Conservation (phyloP, 2,329 filamentous ascomycete genomes). For the Clarireedia sp. region DNA sequence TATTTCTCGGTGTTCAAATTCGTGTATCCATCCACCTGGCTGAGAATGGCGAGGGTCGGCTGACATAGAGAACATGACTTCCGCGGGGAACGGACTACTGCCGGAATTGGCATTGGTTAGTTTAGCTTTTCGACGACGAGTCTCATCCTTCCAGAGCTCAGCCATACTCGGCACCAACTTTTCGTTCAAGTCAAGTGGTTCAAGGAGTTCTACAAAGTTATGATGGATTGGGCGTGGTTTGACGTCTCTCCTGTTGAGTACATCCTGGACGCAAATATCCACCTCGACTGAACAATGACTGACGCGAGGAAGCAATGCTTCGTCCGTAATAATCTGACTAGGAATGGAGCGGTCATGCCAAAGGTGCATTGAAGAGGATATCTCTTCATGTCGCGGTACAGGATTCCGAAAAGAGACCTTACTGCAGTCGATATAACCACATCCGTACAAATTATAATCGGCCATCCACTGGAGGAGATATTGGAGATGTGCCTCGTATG, state of each 20-base stretch:
- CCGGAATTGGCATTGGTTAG: constrained; percentile 57
- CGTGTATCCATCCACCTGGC: constrained; percentile 84
- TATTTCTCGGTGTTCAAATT: constrained; percentile 69
- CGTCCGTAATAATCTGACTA: constrained; percentile 49
- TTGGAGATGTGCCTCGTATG: constrained; percentile 88
- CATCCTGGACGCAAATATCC: constrained; percentile 82
- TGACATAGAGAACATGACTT: constrained; percentile 82
- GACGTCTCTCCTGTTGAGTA: constrained; percentile 72
- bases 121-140: constrained; percentile 63
- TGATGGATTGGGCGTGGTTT: constrained; percentile 75
- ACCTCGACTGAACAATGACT: constrained; percentile 88
- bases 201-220: constrained; percentile 68
- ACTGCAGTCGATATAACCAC: constrained; percentile 69
- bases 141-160: constrained; percentile 86
- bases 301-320: constrained; percentile 59
- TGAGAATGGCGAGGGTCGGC: constrained; percentile 66
- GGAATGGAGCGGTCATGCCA: constrained; percentile 76
- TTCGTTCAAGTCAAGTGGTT: constrained; percentile 56
- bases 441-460: constrained; percentile 96
- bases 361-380: constrained; percentile 52
- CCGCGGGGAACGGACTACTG: constrained; percentile 70
- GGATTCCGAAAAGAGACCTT: constrained; percentile 68
- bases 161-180: constrained; percentile 94
- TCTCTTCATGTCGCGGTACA: constrained; percentile 60
- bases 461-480: constrained; percentile 96